Evolutionary conservation across 1,284 basidiomycete genomes (phyloP).

Genomic region (Chiua sp.): DNA sequence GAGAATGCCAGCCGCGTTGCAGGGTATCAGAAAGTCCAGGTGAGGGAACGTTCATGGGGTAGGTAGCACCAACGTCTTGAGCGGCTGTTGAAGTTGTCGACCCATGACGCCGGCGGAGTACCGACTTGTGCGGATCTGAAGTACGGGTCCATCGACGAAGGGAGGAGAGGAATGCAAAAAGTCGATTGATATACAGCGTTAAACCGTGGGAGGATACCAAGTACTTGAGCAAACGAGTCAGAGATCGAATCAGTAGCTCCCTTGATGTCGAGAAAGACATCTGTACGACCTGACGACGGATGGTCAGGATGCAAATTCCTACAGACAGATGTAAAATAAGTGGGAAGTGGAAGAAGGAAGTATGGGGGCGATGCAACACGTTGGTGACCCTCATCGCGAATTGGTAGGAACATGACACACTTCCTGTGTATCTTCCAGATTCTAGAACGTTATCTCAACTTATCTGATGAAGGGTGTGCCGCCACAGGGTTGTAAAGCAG

Average conservation of each 20-base stretch:
- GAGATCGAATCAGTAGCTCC: not conserved
- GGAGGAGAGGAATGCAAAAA: not conserved
- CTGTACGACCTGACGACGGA: not conserved
- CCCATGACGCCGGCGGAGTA: not conserved
- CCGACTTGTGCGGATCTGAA: not conserved
- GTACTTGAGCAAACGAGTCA: not conserved
- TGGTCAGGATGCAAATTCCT: not conserved
- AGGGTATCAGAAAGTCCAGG: not conserved
- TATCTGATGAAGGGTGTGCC: no score
- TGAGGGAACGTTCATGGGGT: conserved; percentile 25
- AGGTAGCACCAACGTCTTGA: not conserved
- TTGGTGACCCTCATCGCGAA: no score
- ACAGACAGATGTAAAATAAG: no score
- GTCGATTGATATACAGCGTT: not conserved
- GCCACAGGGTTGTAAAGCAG: no score
- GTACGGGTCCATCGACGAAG: not conserved
- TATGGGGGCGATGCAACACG: not conserved
- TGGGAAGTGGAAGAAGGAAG: not conserved
- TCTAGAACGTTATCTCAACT: no score
- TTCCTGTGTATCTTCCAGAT: no score
- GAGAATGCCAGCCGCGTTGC: conserved; percentile 11
- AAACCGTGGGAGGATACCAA: not conserved
- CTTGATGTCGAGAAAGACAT: not conserved
- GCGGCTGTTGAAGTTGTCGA: not conserved
- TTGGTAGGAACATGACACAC: no score